Evolutionary conservation across 306 rosid species (phyloP), one percentile per base, ranked within the genome.

Genomic region (Medicago truncatula): DNA sequence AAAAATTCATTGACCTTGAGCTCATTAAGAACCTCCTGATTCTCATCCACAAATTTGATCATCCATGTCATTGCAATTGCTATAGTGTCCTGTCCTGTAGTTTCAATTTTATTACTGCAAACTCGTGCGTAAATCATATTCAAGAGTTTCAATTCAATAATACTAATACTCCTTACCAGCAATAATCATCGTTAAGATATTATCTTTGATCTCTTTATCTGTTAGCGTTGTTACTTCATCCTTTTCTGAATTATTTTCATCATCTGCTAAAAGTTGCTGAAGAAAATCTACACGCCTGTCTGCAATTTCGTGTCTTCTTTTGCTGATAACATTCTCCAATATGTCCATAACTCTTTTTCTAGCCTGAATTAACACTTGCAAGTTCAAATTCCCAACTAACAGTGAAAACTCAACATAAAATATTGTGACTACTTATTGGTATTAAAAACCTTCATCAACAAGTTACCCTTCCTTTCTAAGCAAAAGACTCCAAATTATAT

Each of bases 21-120:
- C n/a, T 47, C 70, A 34, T 83, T 60, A 59, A 86, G 90, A 43
- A 89, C 96, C 10, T 84, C 80, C 7, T 67, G 86, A 70, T 89
- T 95, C 77, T 92, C 98, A 47, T 85, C 89, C 67, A 95, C 80
- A 87, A 79, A 92, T 81, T 95, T 92, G 40, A 95, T 84, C 97
- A 92, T 95, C 99, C 97, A 92, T 44, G 93, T 87, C 49, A 89
- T 84, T 72, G 98, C 96, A 75, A 85, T 90, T 20, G 97, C 96
- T 18, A 90, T 90, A 0, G 96, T 92, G 86, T 95, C 97, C 66
- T 89, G 97, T 58, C 97, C 96, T 74, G 87, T 74, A 63, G 44
- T 39, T 16, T 36, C 63, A 47, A 17, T 46, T 9, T 31, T 4
- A 3, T 28, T 76, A 31, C 16, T 49, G 38, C 21, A 9, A 71